Evolutionary conservation across 1,139 yeast genomes (phyloP), one percentile per base, ranked within the genome.

Genomic region (Nadsonia starkeyi-henricii): DNA sequence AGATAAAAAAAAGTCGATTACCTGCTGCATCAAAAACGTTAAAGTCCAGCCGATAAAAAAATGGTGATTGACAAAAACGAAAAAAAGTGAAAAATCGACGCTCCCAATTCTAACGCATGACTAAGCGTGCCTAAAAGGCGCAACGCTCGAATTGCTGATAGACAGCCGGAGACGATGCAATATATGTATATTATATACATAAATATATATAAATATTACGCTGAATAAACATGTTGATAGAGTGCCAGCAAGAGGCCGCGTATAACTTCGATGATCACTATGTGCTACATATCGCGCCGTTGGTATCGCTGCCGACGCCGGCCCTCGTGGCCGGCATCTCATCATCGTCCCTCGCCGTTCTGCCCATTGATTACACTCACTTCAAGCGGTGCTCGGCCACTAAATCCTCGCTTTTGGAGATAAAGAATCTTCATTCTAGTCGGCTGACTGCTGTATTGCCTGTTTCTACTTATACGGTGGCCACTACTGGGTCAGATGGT

Each of bases 401-500:
- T n/a, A 41, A 42, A 21, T 26, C 48, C 2, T 37, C 47, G 15
- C 23, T 48, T 20, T 20, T 43, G 13, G 45, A 42, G 20, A 45
- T 49, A 9, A 39, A 26, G 18, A 42, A 50, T 66, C 67, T 53
- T 65, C 72, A 50, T 48, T 67, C 39, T 62, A 59, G 37, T 44
- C 47, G 47, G 48, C 54, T 51, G 51, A 55, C 55, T 4, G 67
- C 63, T 17, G 41, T 55, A 2, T 57, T 59, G 43, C 44, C 54
- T 1, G 57, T 67, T 15, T 57, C 54, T 43, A 62, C 58, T 9
- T 57, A 65, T 26, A 26, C 61, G 0, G 54, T 71, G 42, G 72
- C 67, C 1, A 61, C 70, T 12, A 54, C 63, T 67, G 81, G 75
- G 28, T 69, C 81, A 0, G 73, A 75, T 2, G 89, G 82, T 0